phyloP scores from a whole-genome alignment of 2,329 filamentous ascomycete genomes.

The Metarhizium brunneum region DNA sequence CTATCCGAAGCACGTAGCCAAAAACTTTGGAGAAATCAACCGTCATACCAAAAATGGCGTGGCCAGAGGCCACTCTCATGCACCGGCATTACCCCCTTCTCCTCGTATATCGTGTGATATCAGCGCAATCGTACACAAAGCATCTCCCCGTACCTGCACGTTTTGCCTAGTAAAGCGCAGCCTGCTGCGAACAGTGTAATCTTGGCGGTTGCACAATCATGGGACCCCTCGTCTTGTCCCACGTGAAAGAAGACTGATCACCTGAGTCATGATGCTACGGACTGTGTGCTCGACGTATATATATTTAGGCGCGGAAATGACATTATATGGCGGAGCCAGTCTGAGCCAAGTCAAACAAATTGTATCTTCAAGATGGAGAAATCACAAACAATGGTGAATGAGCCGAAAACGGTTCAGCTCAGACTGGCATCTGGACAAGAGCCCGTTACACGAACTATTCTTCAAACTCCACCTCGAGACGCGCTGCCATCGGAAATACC shows the following conservation, averaged over 20 bases:
- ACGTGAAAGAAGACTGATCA: background rate
- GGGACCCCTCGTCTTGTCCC: background rate
- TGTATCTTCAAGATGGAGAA: background rate
- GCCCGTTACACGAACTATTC: slow-evolving; percentile 25
- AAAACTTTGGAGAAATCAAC: too few species aligned
- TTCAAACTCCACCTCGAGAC: slow-evolving; percentile 25
- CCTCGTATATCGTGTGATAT: too few species aligned
- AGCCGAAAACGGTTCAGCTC: slow-evolving; percentile 11
- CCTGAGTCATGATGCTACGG: background rate
- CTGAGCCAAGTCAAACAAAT: background rate
- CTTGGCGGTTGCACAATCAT: too few species aligned
- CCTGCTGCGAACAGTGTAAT: too few species aligned
- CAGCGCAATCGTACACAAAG: too few species aligned
- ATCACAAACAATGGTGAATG: background rate
- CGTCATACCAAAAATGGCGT: too few species aligned
- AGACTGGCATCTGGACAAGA: slow-evolving; percentile 27
- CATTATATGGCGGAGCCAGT: background rate
- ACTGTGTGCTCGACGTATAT: background rate
- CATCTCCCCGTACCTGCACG: too few species aligned
- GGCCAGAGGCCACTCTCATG: too few species aligned
- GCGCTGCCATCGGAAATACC: slow-evolving; percentile 37
- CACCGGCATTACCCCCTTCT: too few species aligned
- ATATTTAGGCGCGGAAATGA: background rate
- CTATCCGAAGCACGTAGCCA: too few species aligned
- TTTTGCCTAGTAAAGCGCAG: too few species aligned